Evolutionary conservation across 805 yeast species (phyloP).

Genomic region (Danielia reshetovae): DNA sequence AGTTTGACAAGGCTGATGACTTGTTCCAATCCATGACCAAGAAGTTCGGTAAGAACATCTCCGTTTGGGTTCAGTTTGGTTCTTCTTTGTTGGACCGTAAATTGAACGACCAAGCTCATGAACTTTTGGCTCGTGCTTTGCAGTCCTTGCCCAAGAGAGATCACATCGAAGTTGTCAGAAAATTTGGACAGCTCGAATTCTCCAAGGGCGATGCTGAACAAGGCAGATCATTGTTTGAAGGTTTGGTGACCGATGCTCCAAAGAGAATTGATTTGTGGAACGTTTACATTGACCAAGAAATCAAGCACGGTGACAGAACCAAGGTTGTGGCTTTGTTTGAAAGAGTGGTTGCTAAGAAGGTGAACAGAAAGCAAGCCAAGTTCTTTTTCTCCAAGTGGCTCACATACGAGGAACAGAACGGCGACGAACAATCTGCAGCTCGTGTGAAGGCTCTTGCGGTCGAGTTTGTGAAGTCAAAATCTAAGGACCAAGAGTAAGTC

Average conservation of each 20-base stretch:
- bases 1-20: slow-evolving; percentile 63
- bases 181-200: slow-evolving; percentile 87
- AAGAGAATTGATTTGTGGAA: slow-evolving; percentile 94
- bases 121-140: slow-evolving; percentile 70
- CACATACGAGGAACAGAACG: slow-evolving; percentile 64
- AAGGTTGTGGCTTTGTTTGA: slow-evolving; percentile 79
- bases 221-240: slow-evolving; percentile 93
- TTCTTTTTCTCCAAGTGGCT: slow-evolving; percentile 94
- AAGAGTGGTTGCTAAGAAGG: slow-evolving; percentile 63
- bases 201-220: slow-evolving; percentile 86
- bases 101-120: slow-evolving; percentile 59
- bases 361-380: slow-evolving; percentile 86
- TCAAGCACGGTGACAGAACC: slow-evolving; percentile 56
- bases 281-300: slow-evolving; percentile 91
- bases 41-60: slow-evolving; percentile 66
- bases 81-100: slow-evolving; percentile 64
- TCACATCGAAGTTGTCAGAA: slow-evolving; percentile 76
- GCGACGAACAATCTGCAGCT: slow-evolving; percentile 67
- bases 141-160: slow-evolving; percentile 65
- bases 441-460: slow-evolving; percentile 89
- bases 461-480: slow-evolving; percentile 53
- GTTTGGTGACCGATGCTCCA: slow-evolving; percentile 83
- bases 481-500: slow-evolving; percentile 11
- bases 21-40: slow-evolving; percentile 66
- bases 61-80: slow-evolving; percentile 83